These are phyloP conservation scores for Cutaneotrichosporon cavernicola DNA, from an alignment of 1,284 basidiomycete species.

Conservation along the genomic window DNA sequence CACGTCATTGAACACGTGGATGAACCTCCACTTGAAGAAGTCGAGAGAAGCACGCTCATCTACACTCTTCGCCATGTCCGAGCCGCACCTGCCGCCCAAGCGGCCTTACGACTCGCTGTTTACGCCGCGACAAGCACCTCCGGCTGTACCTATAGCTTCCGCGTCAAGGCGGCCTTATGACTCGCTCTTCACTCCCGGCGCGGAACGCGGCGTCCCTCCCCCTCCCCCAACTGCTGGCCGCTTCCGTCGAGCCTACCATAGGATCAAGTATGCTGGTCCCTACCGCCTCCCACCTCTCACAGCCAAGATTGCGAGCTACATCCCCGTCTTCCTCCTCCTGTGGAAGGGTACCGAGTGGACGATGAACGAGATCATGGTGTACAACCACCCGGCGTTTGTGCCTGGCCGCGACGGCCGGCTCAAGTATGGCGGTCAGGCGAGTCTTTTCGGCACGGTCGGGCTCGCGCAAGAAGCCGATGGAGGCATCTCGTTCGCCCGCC, in stretches of 20 bases:
- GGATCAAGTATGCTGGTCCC: background rate
- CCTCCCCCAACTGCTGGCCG: background rate
- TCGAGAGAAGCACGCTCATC: background rate
- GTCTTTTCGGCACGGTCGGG: background rate
- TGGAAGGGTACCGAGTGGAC: background rate
- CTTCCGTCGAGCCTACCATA: background rate
- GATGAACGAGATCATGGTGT: slow-evolving; percentile 1
- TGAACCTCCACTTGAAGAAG: background rate
- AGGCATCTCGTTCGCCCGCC: background rate
- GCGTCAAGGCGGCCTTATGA: background rate
- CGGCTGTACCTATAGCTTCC: background rate
- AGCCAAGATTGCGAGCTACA: background rate
- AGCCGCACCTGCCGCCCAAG: background rate
- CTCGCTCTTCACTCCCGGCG: background rate
- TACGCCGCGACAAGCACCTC: background rate
- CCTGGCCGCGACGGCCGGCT: background rate
- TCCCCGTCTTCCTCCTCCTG: background rate
- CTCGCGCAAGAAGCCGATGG: background rate
- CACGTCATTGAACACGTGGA: background rate
- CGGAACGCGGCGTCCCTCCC: background rate
- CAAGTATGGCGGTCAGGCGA: background rate
- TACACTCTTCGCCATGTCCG: background rate
- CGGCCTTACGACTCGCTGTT: background rate
- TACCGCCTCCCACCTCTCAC: background rate
- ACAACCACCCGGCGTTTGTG: background rate